phyloP scores from a whole-genome alignment of 2,329 filamentous ascomycete species.

The Colletotrichum somersetense region DNA sequence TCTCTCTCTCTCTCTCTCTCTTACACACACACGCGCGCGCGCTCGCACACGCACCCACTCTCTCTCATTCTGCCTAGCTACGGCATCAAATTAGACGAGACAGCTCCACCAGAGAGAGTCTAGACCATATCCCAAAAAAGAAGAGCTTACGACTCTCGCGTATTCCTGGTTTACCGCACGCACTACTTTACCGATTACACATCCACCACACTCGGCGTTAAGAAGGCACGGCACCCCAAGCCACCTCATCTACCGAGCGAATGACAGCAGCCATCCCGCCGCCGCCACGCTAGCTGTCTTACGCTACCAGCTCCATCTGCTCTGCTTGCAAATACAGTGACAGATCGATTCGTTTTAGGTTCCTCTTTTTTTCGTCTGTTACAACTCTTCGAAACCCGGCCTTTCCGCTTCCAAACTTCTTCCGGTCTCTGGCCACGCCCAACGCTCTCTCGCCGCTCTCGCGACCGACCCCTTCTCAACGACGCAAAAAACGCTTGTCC shows the following conservation, averaged over 20 bases:
- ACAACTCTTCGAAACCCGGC: conserved; percentile 1
- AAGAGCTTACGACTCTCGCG: conserved; percentile 27
- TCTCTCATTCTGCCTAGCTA: neutral
- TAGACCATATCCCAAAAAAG: conserved; percentile 16
- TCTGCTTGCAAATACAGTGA: conserved; percentile 34
- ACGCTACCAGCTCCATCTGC: conserved; percentile 17
- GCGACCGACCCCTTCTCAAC: neutral
- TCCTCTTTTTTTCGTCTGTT: conserved; percentile 7
- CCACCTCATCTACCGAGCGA: conserved; percentile 37
- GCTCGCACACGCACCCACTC: neutral
- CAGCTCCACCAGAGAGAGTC: conserved; percentile 25
- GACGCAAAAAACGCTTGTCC: neutral
- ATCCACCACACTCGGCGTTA: conserved; percentile 30
- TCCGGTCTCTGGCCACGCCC: neutral
- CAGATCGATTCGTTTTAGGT: conserved; percentile 9
- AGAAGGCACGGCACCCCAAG: conserved; percentile 30
- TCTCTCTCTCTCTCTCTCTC: too few species aligned
- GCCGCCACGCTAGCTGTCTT: conserved; percentile 27
- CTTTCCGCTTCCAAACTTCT: neutral
- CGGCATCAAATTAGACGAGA: conserved; percentile 14
- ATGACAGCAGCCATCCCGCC: conserved; percentile 26
- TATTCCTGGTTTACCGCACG: conserved; percentile 10
- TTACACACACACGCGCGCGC: too few species aligned
- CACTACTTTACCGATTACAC: conserved; percentile 11
- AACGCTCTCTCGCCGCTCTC: neutral